phyloP scores from a whole-genome alignment of 2,329 filamentous ascomycete species.

The Coniochaeta prunicola region DNA sequence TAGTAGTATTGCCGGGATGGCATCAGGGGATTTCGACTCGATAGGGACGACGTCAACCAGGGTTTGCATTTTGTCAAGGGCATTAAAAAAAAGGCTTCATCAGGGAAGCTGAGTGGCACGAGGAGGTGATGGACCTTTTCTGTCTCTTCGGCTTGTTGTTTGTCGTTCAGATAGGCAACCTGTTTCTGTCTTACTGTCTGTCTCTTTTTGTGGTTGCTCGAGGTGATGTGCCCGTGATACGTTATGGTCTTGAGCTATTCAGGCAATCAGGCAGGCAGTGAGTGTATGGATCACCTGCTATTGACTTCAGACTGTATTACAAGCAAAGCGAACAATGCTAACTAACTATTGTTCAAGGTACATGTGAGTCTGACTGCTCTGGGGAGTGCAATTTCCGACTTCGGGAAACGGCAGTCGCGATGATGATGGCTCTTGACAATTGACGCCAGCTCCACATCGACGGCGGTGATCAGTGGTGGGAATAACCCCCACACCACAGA shows the following conservation, averaged over 20 bases:
- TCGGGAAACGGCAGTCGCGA: not conserved
- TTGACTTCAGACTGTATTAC: no score
- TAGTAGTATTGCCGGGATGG: not conserved
- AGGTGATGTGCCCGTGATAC: not conserved
- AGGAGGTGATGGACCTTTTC: not conserved
- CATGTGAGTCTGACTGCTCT: no score
- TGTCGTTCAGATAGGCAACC: not conserved
- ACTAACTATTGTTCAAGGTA: no score
- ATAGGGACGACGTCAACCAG: no score
- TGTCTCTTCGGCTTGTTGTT: not conserved
- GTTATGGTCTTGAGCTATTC: no score
- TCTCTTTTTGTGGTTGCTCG: not conserved
- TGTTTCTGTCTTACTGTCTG: not conserved
- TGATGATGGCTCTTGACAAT: not conserved
- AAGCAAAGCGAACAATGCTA: no score
- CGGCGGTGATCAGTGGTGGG: not conserved
- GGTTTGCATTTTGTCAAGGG: not conserved
- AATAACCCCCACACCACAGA: not conserved
- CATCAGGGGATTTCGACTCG: not conserved
- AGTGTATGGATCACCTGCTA: no score
- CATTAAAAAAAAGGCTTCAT: not conserved
- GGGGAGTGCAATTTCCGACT: not conserved
- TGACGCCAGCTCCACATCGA: not conserved
- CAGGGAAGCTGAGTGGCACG: not conserved
- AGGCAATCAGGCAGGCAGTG: no score